Base-by-base conservation (phyloP, 2,329 filamentous ascomycete genomes). In the Diplodia mutila region DNA sequence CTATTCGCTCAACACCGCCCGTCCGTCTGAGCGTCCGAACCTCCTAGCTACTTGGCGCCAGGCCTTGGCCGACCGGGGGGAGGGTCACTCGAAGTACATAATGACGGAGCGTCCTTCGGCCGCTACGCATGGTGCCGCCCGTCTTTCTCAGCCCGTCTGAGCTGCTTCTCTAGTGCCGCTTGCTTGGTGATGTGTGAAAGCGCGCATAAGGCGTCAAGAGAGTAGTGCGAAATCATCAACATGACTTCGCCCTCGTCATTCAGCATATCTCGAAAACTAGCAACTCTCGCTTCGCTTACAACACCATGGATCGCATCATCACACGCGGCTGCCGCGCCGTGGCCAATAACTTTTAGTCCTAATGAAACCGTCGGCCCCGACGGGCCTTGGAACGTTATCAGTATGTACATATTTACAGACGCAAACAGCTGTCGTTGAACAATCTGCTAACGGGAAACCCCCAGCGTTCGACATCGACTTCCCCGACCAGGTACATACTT, bases 331-430 rank as follows among this genome's bases (percentile, higher is more conserved):
- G 51, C 27, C 27, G 16, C 27, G 29, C 51, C 51, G 25, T 53
- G 51, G 51, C 51, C 51, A n/a, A 32, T 53, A 16, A 11, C 16
- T 32, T 53, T 53, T n/a, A 53, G 51, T 18, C n/a, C 51, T 32
- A 34, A 53, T 32, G 27, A 16, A 14, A 53, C 54, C 23, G 61
- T 64, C 12, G 61, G 46, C 11, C 61, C 61, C 21, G 61, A 64
- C 16, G 61, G 61, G 16, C 61, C 61, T 23, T 64, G 61, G 61
- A 64, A 64, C 46, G 46, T 48, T 7, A 64, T 64, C 18, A n/a
- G 61, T 64, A 64, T 1, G 61, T 34, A 11, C n/a, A n/a, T n/a
- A n/a, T n/a, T n/a, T n/a, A n/a, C n/a, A n/a, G n/a, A n/a, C n/a
- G n/a, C n/a, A n/a, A n/a, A n/a, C n/a, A n/a, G n/a, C n/a, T n/a